A percentile compares a stretch with the other conserved stretches of the same genome.
Evolutionary conservation across 305 asterid species (phyloP).

Genomic region (Fraxinus ornus): DNA sequence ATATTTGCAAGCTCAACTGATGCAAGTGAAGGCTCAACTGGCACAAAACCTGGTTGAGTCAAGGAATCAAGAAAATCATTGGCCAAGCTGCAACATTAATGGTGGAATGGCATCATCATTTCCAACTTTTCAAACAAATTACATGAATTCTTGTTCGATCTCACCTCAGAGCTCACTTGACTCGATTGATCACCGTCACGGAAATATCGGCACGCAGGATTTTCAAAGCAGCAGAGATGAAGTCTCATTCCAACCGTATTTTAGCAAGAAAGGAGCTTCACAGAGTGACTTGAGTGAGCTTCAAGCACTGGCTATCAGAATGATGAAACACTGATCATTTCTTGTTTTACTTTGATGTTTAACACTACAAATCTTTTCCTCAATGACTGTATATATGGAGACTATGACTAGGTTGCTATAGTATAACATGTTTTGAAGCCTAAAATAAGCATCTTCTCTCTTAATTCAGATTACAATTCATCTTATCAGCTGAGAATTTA

Average conservation of each 20-base stretch:
- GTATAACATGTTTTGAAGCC: background rate
- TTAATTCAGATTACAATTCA: background rate
- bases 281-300: conserved; percentile 72
- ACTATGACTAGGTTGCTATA: background rate
- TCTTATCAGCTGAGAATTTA: background rate
- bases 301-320: conserved; percentile 73
- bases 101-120: conserved; percentile 13
- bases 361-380: conserved; percentile 4
- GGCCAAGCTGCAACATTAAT: conserved; percentile 23
- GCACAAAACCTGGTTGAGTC: conserved; percentile 51
- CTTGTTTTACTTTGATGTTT: background rate
- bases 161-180: conserved; percentile 65
- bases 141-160: conserved; percentile 28
- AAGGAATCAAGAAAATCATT: conserved; percentile 32
- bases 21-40: conserved; percentile 57
- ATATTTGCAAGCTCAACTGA: conserved; percentile 60
- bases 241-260: conserved; percentile 22
- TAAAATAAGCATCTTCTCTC: background rate
- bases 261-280: conserved; percentile 51
- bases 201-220: conserved; percentile 32
- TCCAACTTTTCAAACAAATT: conserved; percentile 20
- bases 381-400: conserved; percentile 25
- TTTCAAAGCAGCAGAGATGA: conserved; percentile 30
- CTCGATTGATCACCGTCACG: conserved; percentile 34
- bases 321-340: conserved; percentile 47